Conservation (phyloP, 106 monocot species). For the Dioscorea dumetorum region DNA sequence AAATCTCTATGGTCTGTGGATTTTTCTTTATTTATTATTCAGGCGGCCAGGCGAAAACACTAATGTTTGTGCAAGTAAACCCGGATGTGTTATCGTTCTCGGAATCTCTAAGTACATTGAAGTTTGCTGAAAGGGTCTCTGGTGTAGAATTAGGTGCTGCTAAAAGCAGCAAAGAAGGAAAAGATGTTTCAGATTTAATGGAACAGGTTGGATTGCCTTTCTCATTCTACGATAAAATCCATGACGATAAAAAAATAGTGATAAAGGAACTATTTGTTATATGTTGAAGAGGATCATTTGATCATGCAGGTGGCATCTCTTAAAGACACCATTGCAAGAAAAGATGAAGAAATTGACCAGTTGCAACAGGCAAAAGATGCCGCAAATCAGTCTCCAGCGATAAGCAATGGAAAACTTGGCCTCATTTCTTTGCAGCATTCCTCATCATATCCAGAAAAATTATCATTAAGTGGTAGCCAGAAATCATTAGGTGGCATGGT, state of each 20-base stretch:
- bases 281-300: neutral
- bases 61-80: constrained; percentile 83
- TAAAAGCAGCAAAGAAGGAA: constrained; percentile 55
- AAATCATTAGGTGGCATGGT: constrained; percentile 2
- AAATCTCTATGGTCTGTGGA: neutral
- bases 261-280: too few relatives aligned
- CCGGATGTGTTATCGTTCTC: constrained; percentile 62
- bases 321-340: constrained; percentile 54
- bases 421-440: constrained; percentile 26
- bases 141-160: constrained; percentile 69
- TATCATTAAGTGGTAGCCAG: neutral
- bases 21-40: constrained; percentile 7
- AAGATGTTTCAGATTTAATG: constrained; percentile 47
- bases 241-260: too few relatives aligned
- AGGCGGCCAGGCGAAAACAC: constrained; percentile 81
- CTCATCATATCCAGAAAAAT: constrained; percentile 24
- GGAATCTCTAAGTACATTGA: constrained; percentile 68
- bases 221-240: too few relatives aligned
- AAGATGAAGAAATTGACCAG: constrained; percentile 52
- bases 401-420: constrained; percentile 4
- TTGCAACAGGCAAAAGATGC: constrained; percentile 23
- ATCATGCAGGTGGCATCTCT: constrained; percentile 28
- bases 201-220: constrained; percentile 30
- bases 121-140: constrained; percentile 84
- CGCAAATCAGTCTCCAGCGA: neutral